phyloP scores from a whole-genome alignment of 1,284 basidiomycete species.

The Rhodofomes roseus region DNA sequence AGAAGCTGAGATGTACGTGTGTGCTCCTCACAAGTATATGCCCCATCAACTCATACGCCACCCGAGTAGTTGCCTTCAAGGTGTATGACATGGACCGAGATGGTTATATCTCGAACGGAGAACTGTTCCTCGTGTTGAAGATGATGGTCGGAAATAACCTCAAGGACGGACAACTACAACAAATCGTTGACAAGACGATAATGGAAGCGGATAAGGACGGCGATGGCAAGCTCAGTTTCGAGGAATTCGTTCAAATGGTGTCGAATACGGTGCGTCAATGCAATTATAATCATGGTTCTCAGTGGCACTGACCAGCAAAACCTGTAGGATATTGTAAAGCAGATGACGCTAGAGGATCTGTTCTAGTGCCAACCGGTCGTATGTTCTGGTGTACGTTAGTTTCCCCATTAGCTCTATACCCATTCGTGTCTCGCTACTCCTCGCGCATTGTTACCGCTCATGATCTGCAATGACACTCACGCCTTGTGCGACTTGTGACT shows the following conservation, averaged over 20 bases:
- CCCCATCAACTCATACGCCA: not conserved
- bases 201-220: conserved; percentile 99
- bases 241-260: conserved; percentile 96
- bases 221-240: conserved; percentile 95
- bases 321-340: conserved; percentile 96
- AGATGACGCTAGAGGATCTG: conserved; percentile 96
- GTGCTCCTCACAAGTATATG: not conserved
- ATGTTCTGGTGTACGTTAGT: not conserved
- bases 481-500: too few species aligned
- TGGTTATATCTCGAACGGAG: conserved; percentile 97
- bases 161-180: conserved; percentile 99
- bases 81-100: conserved; percentile 99
- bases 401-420: conserved; percentile 2
- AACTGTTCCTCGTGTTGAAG: conserved; percentile 96
- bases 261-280: conserved; percentile 84
- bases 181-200: conserved; percentile 99
- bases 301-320: too few species aligned
- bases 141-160: conserved; percentile 99
- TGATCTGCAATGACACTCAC: not conserved
- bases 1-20: conserved; percentile 89
- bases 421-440: not conserved
- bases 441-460: not conserved
- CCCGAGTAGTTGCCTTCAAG: conserved; percentile 86
- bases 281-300: too few species aligned
- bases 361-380: conserved; percentile 45